A percentile compares a stretch with the other conserved stretches of the same genome.
These are phyloP conservation scores for Cenchrus americanus DNA, from an alignment of 176 grass and related monocot genomes.

Conservation along the genomic window DNA sequence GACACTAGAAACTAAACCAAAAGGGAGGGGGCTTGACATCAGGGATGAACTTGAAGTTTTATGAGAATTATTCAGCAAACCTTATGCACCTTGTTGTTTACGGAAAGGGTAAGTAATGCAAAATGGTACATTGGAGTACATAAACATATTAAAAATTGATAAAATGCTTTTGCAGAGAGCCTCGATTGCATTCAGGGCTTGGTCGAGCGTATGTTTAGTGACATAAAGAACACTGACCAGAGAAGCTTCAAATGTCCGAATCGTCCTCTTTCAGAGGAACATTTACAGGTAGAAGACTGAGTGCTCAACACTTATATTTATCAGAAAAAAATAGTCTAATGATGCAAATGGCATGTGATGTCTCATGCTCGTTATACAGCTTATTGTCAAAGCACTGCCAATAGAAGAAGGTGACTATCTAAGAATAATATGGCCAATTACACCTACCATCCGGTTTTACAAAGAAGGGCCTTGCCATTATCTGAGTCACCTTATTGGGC, in stretches of 20 bases:
- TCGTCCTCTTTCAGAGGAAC: constrained; percentile 66
- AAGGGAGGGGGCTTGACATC: constrained; percentile 80
- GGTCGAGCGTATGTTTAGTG: constrained; percentile 68
- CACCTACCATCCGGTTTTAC: constrained; percentile 66
- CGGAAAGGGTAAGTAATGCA: constrained; percentile 70
- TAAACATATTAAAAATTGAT: constrained; percentile 26
- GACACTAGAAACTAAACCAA: constrained; percentile 82
- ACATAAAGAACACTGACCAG: constrained; percentile 59
- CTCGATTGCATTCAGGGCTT: constrained; percentile 82
- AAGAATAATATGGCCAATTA: constrained; percentile 77
- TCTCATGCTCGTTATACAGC: constrained; percentile 43
- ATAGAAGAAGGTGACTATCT: constrained; percentile 77
- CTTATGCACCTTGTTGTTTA: constrained; percentile 98
- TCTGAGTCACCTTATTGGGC: constrained; percentile 82
- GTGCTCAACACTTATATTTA: constrained; percentile 11
- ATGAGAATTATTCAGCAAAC: constrained; percentile 90
- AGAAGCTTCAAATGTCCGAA: constrained; percentile 64
- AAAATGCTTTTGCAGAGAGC: constrained; percentile 61
- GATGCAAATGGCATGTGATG: constrained; percentile 13
- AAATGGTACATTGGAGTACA: constrained; percentile 2
- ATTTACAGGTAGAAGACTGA: constrained; percentile 76
- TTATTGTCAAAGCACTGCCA: constrained; percentile 86
- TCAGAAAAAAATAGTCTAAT: constrained; percentile 22
- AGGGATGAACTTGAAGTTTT: constrained; percentile 93
- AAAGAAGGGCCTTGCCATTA: constrained; percentile 81